These are phyloP conservation scores for Hyaloscypha hepaticicola DNA, from an alignment of 495 filamentous ascomycete genomes.

Conservation along the genomic window DNA sequence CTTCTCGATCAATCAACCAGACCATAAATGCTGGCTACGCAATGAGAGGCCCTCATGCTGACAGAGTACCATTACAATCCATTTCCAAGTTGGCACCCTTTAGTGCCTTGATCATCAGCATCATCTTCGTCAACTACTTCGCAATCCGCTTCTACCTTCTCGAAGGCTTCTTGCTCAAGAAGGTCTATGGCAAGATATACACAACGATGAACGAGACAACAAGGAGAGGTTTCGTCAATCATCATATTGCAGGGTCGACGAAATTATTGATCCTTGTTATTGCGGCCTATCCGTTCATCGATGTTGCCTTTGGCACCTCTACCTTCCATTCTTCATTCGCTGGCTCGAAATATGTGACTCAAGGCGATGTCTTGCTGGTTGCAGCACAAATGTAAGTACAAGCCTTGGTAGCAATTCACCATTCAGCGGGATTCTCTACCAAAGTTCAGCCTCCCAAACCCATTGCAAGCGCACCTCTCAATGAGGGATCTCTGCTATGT, in stretches of 20 bases:
- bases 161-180: conserved; percentile 42
- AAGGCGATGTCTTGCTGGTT: conserved; percentile 46
- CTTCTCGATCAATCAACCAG: neutral
- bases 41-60: conserved; percentile 22
- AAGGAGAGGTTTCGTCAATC: conserved; percentile 49
- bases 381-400: conserved; percentile 37
- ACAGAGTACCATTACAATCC: conserved; percentile 26
- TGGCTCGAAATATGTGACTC: conserved; percentile 34
- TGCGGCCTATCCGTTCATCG: conserved; percentile 47
- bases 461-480: neutral
- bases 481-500: neutral
- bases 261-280: conserved; percentile 45
- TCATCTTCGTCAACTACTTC: conserved; percentile 44
- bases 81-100: conserved; percentile 46
- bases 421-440: neutral
- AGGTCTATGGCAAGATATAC: conserved; percentile 41
- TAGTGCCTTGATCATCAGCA: conserved; percentile 44
- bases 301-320: conserved; percentile 38
- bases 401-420: neutral
- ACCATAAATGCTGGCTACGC: neutral
- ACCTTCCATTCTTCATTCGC: conserved; percentile 38
- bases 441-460: neutral
- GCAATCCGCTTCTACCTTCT: conserved; percentile 44
- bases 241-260: conserved; percentile 47
- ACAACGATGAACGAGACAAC: conserved; percentile 38